Conservation (phyloP, 768 basidiomycete genomes). For the Phylloporus sp. region DNA sequence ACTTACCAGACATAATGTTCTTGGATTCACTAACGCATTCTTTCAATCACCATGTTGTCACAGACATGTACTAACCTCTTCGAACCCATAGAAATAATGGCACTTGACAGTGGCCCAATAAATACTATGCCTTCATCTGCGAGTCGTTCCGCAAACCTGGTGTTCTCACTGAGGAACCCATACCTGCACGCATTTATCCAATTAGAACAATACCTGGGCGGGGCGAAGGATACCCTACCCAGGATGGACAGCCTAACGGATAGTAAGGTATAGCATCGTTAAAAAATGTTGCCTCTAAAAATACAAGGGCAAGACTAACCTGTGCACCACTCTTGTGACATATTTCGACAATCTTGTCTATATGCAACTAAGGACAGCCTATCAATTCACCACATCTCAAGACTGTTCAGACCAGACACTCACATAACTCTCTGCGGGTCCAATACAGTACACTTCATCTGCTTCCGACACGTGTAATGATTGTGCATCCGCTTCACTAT, state of each 20-base stretch:
- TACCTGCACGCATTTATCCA: conserved; percentile 43
- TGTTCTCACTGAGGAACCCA: conserved; percentile 91
- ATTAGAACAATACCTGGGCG: neutral
- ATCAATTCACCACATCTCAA: conserved; percentile 2
- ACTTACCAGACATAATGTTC: conserved; percentile 83
- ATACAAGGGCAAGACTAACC: conserved; percentile 39
- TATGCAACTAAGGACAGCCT: conserved; percentile 53
- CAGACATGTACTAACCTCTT: conserved; percentile 59
- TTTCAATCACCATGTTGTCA: neutral
- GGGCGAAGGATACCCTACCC: conserved; percentile 47
- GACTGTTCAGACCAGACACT: conserved; percentile 27
- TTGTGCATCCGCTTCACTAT: conserved; percentile 79
- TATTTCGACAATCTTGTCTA: conserved; percentile 85
- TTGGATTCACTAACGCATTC: conserved; percentile 73
- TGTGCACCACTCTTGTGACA: conserved; percentile 82
- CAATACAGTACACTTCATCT: conserved; percentile 90
- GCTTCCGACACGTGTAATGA: conserved; percentile 83
- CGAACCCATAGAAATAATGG: conserved; percentile 92
- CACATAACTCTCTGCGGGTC: conserved; percentile 91
- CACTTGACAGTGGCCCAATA: conserved; percentile 84
- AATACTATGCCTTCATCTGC: conserved; percentile 81
- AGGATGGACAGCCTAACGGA: conserved; percentile 79
- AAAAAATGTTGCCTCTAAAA: neutral
- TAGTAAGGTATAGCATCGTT: neutral
- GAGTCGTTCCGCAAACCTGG: conserved; percentile 70